Evolutionary conservation across 2,329 filamentous ascomycete genomes (phyloP).

Genomic region (Colletotrichum agaves): DNA sequence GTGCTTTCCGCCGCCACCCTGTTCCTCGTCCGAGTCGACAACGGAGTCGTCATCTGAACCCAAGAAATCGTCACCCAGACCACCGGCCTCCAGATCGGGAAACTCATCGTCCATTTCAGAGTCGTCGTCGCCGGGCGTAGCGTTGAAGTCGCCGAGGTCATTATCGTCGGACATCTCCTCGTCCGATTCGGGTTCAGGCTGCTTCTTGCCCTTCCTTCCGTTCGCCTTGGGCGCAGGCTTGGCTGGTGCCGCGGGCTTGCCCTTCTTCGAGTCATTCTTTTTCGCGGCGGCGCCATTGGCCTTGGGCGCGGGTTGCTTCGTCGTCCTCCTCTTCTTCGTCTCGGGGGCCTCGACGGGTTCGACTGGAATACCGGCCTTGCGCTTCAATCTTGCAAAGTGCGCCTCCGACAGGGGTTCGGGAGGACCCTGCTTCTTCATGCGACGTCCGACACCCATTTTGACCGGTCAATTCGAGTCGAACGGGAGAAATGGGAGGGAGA

Average conservation of each 20-base stretch:
- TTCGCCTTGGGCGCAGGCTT: constrained; percentile 39
- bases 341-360: constrained; percentile 64
- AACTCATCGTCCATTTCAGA: constrained; percentile 56
- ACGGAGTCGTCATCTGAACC: constrained; percentile 69
- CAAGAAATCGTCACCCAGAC: constrained; percentile 69
- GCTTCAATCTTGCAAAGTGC: constrained; percentile 81
- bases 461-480: constrained; percentile 39
- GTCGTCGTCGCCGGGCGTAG: constrained; percentile 42
- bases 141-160: constrained; percentile 49
- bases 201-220: constrained; percentile 45
- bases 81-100: constrained; percentile 53
- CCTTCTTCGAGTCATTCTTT: constrained; percentile 48
- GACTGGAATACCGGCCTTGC: constrained; percentile 80
- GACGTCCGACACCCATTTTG: constrained; percentile 87
- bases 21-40: constrained; percentile 77
- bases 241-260: constrained; percentile 42
- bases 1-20: constrained; percentile 62
- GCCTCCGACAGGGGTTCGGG: constrained; percentile 86
- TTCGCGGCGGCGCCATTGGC: constrained; percentile 46
- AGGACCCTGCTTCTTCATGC: constrained; percentile 94
- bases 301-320: constrained; percentile 49
- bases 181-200: constrained; percentile 38
- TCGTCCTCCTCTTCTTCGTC: constrained; percentile 70
- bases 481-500: constrained; percentile 34
- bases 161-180: constrained; percentile 40